Percentiles rank a stretch among this genome's conserved stretches.
Evolutionary conservation across 1,139 yeast genomes (phyloP).

Genomic region (Suhomyces coccinellae): DNA sequence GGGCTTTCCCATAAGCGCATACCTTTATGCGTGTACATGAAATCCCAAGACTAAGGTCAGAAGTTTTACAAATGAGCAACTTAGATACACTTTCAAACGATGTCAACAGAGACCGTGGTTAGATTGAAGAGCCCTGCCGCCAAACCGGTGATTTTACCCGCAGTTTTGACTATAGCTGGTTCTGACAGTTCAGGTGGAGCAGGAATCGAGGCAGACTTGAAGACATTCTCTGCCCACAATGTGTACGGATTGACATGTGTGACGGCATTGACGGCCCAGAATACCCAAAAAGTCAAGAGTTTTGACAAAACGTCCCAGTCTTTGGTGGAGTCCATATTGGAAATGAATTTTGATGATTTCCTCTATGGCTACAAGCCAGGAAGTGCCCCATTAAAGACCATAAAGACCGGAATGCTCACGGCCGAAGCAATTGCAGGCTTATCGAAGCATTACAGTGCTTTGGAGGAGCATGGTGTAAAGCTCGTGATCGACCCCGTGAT

Average conservation of each 20-base stretch:
- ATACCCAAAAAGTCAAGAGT: constrained; percentile 59
- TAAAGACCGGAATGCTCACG: constrained; percentile 84
- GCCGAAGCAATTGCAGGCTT: constrained; percentile 55
- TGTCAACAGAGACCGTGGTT: background rate
- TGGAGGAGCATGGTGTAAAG: constrained; percentile 31
- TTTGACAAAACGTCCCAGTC: constrained; percentile 49
- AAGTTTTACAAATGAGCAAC: too few species aligned
- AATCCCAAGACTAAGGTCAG: too few species aligned
- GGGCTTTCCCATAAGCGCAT: too few species aligned
- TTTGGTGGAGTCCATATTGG: constrained; percentile 48
- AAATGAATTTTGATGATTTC: constrained; percentile 63
- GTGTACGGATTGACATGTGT: constrained; percentile 83
- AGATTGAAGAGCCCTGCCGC: background rate
- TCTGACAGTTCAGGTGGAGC: constrained; percentile 95
- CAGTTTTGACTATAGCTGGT: constrained; percentile 72
- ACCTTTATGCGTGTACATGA: too few species aligned
- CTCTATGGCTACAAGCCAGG: constrained; percentile 31
- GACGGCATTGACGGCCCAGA: constrained; percentile 83
- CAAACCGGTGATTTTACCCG: constrained; percentile 26
- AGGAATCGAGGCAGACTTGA: constrained; percentile 90
- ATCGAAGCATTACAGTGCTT: constrained; percentile 29
- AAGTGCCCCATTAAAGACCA: constrained; percentile 49
- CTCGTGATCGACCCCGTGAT: constrained; percentile 81
- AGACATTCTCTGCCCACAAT: constrained; percentile 75
- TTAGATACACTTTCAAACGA: background rate